Base-by-base conservation (phyloP, 192 early-diverging fungal genomes). In the Entomortierella parvispora region DNA sequence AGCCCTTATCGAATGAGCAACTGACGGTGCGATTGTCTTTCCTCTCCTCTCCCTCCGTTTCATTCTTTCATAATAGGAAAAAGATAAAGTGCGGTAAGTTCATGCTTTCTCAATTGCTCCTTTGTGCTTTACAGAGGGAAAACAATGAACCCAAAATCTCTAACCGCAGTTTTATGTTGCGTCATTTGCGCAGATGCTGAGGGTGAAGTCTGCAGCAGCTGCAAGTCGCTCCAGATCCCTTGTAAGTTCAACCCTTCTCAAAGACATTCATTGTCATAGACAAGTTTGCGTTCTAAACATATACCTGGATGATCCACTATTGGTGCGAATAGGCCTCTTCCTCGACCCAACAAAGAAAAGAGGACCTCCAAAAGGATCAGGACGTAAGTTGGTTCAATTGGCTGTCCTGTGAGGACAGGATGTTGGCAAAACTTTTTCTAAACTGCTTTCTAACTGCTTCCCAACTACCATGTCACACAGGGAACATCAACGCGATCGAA, bases 401-500 rank as follows among this genome's bases (percentile, higher is more conserved):
- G n/a, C 22, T 33, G 42, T 45, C 29, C 17, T 40, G 47, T 44
- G 12, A 14, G 6, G 26, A 18, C 51, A 32, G 51, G 14, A 53
- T 53, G 26, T 53, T 53, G 15, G n/a, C 14, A 53, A 31, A 31
- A 29, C 11, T 34, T 3, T 18, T 37, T 40, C 33, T 56, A 4
- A 42, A 4, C 6, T 40, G 14, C 34, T 11, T 25, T 40, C 40
- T 20, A 45, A 5, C 32, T 23, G 23, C 37, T 51, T 33, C 17
- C 22, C 12, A 20, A 22, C 10, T 59, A 22, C 34, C n/a, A 42
- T 23, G 10, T 56, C 54, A 46, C 48, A 33, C 55, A 79, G 93
- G 93, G 26, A 94, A 95, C 64, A 94, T 95, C 42, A 93, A 94
- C 57, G 90, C 88, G 18, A 93, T 95, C 29, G 93, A 95, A 62